These are phyloP conservation scores for Aulographum hederae DNA, from an alignment of 2,329 filamentous ascomycete genomes.

Conservation along the genomic window DNA sequence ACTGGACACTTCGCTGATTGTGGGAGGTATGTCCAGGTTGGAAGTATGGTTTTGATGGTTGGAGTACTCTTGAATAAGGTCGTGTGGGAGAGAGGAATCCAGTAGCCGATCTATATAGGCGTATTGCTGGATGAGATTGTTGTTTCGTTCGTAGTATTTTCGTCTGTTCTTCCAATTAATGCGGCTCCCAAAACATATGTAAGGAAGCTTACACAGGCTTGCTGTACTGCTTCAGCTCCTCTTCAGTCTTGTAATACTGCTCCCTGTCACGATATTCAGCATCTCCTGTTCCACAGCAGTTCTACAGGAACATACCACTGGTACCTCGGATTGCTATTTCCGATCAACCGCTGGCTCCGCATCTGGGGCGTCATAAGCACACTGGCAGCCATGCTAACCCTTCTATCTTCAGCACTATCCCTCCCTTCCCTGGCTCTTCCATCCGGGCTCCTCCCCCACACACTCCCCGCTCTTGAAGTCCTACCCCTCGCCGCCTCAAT, in stretches of 20 bases:
- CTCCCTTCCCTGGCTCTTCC: neutral
- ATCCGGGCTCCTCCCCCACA: neutral
- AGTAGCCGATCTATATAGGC: conserved; percentile 82
- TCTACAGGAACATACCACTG: conserved; percentile 35
- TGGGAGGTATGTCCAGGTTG: conserved; percentile 41
- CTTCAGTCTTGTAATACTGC: conserved; percentile 67
- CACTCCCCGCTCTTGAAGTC: neutral
- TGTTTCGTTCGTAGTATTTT: conserved; percentile 76
- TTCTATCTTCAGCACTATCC: conserved; percentile 1
- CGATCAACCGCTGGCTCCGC: conserved; percentile 72
- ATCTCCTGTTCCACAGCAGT: neutral
- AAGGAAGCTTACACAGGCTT: conserved; percentile 41
- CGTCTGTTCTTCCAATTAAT: conserved; percentile 29
- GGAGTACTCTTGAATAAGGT: conserved; percentile 79
- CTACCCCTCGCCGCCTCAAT: neutral
- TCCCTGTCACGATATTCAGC: conserved; percentile 36
- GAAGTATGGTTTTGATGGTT: conserved; percentile 13
- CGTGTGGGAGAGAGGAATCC: conserved; percentile 81
- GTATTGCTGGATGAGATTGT: conserved; percentile 78
- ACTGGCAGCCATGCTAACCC: conserved; percentile 17
- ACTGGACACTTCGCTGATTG: conserved; percentile 59
- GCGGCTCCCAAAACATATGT: neutral
- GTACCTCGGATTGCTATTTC: conserved; percentile 72
- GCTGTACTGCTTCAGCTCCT: conserved; percentile 52
- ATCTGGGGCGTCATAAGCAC: conserved; percentile 42